Conservation (phyloP, 1,139 yeast species). For the Taphrina sp. region DNA sequence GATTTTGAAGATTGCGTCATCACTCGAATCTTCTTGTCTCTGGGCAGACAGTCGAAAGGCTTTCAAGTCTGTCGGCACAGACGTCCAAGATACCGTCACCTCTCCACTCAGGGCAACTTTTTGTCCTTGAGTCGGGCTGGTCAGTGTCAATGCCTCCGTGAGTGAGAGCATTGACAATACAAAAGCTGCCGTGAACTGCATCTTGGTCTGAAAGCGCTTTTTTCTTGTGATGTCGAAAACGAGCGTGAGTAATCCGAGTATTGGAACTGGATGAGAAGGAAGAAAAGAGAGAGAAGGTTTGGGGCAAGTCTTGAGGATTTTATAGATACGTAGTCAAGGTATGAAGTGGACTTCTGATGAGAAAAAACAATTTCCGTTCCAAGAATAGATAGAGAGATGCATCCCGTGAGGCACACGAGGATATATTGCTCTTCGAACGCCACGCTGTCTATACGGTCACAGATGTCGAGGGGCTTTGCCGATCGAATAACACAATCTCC, state of each 20-base stretch:
- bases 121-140: conserved; percentile 1
- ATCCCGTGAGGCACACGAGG: background rate
- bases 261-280: background rate
- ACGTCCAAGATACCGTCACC: conserved; percentile 10
- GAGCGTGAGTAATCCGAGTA: background rate
- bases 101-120: background rate
- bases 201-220: background rate
- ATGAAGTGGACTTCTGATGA: too few relatives aligned
- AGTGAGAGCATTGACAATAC: background rate
- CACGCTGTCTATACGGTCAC: background rate
- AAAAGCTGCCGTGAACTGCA: conserved; percentile 1
- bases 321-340: too few relatives aligned
- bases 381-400: too few relatives aligned
- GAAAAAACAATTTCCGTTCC: too few relatives aligned
- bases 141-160: background rate
- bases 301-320: too few relatives aligned
- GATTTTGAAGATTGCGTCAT: background rate
- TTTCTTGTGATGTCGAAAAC: background rate
- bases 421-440: background rate
- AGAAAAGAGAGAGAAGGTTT: background rate
- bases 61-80: conserved; percentile 2
- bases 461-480: background rate
- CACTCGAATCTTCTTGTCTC: background rate
- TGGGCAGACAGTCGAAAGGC: conserved; percentile 1
- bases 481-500: background rate